Evolutionary conservation across 31 red algal species (phyloP), one percentile per base, ranked within the genome.

Genomic region (Odonthalia washingtoniensis): DNA sequence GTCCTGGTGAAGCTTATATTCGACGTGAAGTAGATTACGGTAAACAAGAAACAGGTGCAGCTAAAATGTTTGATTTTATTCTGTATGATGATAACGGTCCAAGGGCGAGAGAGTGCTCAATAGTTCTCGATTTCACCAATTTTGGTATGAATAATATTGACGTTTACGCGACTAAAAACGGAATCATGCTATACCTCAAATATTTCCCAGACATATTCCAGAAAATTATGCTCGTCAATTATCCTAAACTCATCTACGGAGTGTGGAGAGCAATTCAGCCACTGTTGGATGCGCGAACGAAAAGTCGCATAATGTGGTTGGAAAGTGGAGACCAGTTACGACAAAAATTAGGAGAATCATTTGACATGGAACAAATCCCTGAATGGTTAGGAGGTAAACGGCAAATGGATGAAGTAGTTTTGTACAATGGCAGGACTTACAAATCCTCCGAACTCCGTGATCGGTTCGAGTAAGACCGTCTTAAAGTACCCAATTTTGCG

Each of bases 171-270:
- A 30, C 75, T 31, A 68, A 72, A 41, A 40, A 31, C 36, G 87
- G 87, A 40, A 43, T 83, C n/a, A 44, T 34, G 16, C 46, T 53
- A 14, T 90, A 90, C 16, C 74, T 82, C 52, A 82, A 46, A 21
- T 70, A 90, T 60, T 90, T 81, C 36, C 87, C 78, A 41, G 87
- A 90, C 39, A 65, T 89, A 3, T 81, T 89, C 65, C 53, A 81
- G 0, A 79, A 67, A 5, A 74, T 89, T 35, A 70, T 89, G 42
- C 65, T 89, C 43, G 38, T 76, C 37, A 89, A 89, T 77, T 88
- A 88, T 49, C 85, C 85, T n/a, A 45, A 63, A 37, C 37, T 88
- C 3, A 42, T 88, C 33, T 88, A 88, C 52, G 85, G 85, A 31
- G 87, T 89, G 24, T 89, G 87, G 87, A 74, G 68, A n/a, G 37